phyloP scores from a whole-genome alignment of 75 land plant species.

The Sequoia sempervirens region DNA sequence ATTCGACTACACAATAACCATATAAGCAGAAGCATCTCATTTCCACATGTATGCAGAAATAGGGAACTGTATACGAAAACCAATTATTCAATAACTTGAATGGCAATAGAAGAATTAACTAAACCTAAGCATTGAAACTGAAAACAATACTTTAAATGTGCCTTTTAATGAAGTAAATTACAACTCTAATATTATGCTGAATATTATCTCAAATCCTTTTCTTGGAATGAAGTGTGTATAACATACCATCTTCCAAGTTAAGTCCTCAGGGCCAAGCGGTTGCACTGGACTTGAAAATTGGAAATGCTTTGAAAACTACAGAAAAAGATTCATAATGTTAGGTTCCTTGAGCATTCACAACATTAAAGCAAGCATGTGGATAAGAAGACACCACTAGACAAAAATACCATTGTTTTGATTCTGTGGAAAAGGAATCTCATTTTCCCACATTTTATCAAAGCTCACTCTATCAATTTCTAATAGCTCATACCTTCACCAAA shows the following conservation, averaged over 20 bases:
- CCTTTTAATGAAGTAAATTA: neutral
- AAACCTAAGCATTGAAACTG: no score
- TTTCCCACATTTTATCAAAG: neutral
- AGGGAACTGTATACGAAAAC: no score
- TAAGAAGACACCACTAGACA: neutral
- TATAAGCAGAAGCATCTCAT: no score
- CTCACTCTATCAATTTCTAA: neutral
- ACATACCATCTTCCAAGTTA: slow-evolving; percentile 80
- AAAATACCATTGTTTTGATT: neutral
- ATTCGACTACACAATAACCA: no score
- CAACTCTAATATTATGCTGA: neutral
- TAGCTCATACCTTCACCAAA: slow-evolving; percentile 50
- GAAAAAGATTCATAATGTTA: neutral
- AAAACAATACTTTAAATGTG: neutral
- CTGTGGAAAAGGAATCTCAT: neutral
- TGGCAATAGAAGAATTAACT: no score
- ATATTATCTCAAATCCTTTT: neutral
- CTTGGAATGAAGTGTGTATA: neutral
- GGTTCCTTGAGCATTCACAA: neutral
- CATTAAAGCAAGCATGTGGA: neutral
- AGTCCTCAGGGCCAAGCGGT: slow-evolving; percentile 73
- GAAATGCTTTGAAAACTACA: slow-evolving; percentile 75
- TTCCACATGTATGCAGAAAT: no score
- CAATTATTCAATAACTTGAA: no score
- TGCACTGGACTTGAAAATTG: slow-evolving; percentile 69